phyloP scores from a whole-genome alignment of 2,329 filamentous ascomycete species.

The Gnomoniopsis smithogilvyi region DNA sequence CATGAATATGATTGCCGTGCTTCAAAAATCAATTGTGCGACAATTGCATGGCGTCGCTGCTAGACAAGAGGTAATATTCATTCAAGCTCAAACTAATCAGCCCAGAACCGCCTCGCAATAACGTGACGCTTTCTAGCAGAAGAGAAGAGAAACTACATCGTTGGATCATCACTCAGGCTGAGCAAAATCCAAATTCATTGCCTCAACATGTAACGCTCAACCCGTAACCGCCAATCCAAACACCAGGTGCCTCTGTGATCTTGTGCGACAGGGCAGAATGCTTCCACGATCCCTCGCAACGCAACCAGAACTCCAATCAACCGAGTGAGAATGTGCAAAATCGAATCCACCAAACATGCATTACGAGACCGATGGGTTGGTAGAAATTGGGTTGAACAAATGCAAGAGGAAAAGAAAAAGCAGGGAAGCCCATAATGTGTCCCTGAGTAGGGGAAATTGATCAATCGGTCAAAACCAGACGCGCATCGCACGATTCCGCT shows the following conservation, averaged over 20 bases:
- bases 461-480: neutral
- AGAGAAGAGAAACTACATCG: neutral
- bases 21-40: neutral
- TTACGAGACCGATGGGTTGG: constrained; percentile 5
- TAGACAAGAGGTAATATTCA: neutral
- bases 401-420: neutral
- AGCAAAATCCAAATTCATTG: neutral
- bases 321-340: neutral
- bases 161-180: neutral
- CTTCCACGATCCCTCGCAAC: neutral
- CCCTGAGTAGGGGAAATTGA: neutral
- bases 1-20: neutral
- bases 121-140: neutral
- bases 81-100: neutral
- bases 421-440: neutral
- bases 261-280: constrained; percentile 12
- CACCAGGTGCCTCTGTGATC: constrained; percentile 11
- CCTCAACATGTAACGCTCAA: constrained; percentile 2
- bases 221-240: constrained; percentile 5
- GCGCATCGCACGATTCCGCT: neutral
- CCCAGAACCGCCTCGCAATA: neutral
- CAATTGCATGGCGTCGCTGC: neutral
- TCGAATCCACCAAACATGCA: neutral
- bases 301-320: constrained; percentile 6
- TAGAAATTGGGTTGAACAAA: neutral